A percentile compares a stretch with the other conserved stretches of the same genome.
Conservation (phyloP, 2,329 filamentous ascomycete genomes). For the Phoma sp. region DNA sequence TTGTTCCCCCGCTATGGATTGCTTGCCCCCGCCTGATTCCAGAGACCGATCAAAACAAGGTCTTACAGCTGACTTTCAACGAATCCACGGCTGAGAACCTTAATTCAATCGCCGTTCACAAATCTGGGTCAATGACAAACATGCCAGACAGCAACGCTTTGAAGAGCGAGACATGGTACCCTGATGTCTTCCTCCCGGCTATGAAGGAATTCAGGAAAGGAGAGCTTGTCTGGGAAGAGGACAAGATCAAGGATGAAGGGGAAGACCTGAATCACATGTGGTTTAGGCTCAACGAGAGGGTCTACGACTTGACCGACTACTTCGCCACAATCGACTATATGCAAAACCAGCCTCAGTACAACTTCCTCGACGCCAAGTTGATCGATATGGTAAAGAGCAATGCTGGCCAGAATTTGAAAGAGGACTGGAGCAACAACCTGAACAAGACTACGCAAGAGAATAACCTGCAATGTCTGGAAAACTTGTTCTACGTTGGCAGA, state of each 20-base stretch:
- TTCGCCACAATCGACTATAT: slow-evolving; percentile 74
- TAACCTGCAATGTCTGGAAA: slow-evolving; percentile 81
- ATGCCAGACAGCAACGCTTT: slow-evolving; percentile 64
- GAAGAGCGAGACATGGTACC: slow-evolving; percentile 77
- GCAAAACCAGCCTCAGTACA: slow-evolving; percentile 64
- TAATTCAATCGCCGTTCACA: slow-evolving; percentile 68
- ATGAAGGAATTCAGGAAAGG: slow-evolving; percentile 91
- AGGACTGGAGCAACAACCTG: slow-evolving; percentile 65
- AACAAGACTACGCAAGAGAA: slow-evolving; percentile 64
- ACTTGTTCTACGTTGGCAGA: slow-evolving; percentile 82
- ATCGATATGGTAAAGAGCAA: slow-evolving; percentile 74
- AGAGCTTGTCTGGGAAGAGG: slow-evolving; percentile 74
- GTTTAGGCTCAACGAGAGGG: slow-evolving; percentile 76
- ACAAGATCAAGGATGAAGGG: slow-evolving; percentile 70
- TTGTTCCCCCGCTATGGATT: slow-evolving; percentile 76
- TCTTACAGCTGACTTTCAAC: slow-evolving; percentile 68
- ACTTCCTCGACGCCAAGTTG: slow-evolving; percentile 76
- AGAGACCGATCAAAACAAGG: slow-evolving; percentile 50
- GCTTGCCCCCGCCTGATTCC: slow-evolving; percentile 78
- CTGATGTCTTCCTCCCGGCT: slow-evolving; percentile 72
- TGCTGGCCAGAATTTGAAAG: slow-evolving; percentile 79
- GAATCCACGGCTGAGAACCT: slow-evolving; percentile 67
- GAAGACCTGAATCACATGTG: slow-evolving; percentile 73
- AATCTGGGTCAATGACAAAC: slow-evolving; percentile 68
- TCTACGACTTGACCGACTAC: slow-evolving; percentile 94